Conservation (phyloP, 148 eudicot species). For the Chenopodium album region DNA sequence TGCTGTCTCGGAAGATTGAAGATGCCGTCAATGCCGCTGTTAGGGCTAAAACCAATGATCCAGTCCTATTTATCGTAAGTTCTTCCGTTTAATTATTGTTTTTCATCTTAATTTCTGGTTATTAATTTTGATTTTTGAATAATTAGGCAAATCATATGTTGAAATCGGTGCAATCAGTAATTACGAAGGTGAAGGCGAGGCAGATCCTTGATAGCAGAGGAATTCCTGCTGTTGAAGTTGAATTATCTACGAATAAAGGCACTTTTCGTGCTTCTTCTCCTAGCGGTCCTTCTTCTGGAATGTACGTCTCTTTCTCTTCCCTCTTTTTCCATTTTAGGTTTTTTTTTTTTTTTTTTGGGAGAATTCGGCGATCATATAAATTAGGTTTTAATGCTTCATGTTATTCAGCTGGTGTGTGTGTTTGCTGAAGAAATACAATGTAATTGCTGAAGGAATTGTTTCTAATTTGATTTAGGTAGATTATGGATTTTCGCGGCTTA, state of each 20-base stretch:
- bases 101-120: not conserved
- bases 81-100: slow-evolving; percentile 9
- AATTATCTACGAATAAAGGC: slow-evolving; percentile 85
- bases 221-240: slow-evolving; percentile 94
- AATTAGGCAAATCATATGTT: slow-evolving; percentile 80
- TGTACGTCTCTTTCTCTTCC: slow-evolving; percentile 43
- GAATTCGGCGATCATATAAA: not conserved
- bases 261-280: slow-evolving; percentile 85
- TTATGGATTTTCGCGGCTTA: too few species aligned
- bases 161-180: slow-evolving; percentile 87
- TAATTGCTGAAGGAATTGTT: not conserved
- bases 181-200: slow-evolving; percentile 88
- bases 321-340: not conserved
- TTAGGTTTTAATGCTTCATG: too few species aligned
- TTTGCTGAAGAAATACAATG: not conserved
- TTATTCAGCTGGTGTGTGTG: not conserved
- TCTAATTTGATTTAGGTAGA: too few species aligned
- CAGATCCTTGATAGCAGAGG: slow-evolving; percentile 97
- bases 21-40: slow-evolving; percentile 99
- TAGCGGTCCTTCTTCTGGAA: slow-evolving; percentile 73
- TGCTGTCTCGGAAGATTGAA: slow-evolving; percentile 91
- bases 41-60: slow-evolving; percentile 89
- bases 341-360: not conserved
- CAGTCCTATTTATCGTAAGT: slow-evolving; percentile 83
- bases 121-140: not conserved